These are phyloP conservation scores for Leccinum fallax DNA, from an alignment of 1,284 basidiomycete species.

Conservation along the genomic window DNA sequence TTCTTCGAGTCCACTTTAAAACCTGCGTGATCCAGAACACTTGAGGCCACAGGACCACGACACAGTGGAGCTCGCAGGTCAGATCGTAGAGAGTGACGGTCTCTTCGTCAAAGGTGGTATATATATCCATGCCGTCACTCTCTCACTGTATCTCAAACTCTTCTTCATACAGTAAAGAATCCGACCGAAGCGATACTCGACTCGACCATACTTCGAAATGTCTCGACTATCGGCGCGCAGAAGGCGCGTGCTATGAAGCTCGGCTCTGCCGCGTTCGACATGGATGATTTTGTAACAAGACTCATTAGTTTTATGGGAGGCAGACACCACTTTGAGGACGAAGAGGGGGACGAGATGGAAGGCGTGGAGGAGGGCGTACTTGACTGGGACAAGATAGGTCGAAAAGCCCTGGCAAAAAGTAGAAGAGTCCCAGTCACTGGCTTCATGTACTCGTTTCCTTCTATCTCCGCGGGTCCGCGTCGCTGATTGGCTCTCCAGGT, in stretches of 20 bases:
- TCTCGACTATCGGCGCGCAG: constrained; percentile 70
- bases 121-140: constrained; percentile 10
- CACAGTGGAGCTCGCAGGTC: constrained; percentile 55
- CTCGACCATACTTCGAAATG: constrained; percentile 68
- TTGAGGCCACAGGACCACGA: constrained; percentile 57
- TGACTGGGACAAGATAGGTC: constrained; percentile 76
- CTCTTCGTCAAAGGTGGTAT: constrained; percentile 70
- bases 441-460: constrained; percentile 68
- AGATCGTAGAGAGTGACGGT: constrained; percentile 56
- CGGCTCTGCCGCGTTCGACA: constrained; percentile 78
- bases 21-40: constrained; percentile 19
- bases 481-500: constrained; percentile 45
- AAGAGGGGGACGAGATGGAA: constrained; percentile 51
- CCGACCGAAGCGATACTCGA: constrained; percentile 82
- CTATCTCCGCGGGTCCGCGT: neutral
- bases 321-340: constrained; percentile 47
- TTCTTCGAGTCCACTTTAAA: neutral
- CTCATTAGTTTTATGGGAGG: constrained; percentile 75
- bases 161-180: constrained; percentile 58
- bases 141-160: constrained; percentile 8
- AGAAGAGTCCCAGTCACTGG: constrained; percentile 71
- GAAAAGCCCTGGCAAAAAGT: constrained; percentile 73
- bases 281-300: constrained; percentile 79
- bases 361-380: constrained; percentile 47
- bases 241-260: constrained; percentile 88